Base-by-base conservation (phyloP, 2,329 filamentous ascomycete species). In the Hypoxylon sp. region DNA sequence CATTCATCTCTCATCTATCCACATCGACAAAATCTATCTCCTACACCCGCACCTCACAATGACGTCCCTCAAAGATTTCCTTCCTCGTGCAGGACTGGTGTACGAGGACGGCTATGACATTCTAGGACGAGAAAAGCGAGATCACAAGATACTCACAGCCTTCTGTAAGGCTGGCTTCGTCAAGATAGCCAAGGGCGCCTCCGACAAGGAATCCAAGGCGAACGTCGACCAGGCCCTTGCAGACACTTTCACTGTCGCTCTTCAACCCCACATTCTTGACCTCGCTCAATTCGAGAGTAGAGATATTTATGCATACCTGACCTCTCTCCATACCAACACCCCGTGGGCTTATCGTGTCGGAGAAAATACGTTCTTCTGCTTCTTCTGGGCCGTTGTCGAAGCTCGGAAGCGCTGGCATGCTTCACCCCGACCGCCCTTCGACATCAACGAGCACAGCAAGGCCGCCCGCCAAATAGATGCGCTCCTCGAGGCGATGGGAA, bases 11-110 rank as follows among this genome's bases (percentile, higher is more conserved):
- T 27, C 4, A 33, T 33, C 31, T 33, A 10, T 7, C 31, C 6
- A 33, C 31, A 33, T 11, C 30, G 3, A 31, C 6, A 31, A 2
- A 20, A 20, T 20, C 20, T 31, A 31, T 6, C 30, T 31, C 30
- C 30, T 6, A 31, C 30, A 6, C 30, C n/a, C 22, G 7, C 11
- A 2, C 3, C 4, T 10, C 40, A 44, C 8, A 1, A 51, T 44
- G 46, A 1, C 11, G 2, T 3, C 0, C 11, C 53, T 64, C 14
- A 64, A n/a, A 4, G 3, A 22, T 1, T 40, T 48, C 4, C 20
- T 54, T 7, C 62, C 62, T 4, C 30, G 40, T 7, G 40, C 49
- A 7, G 62, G 62, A 3, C 60, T 65, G 62, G 8, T 50, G 1
- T 65, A 65, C n/a, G n/a, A 42, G 37, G 20, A 25, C n/a, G 2